These are phyloP conservation scores for Brassica cretica DNA, from an alignment of 345 rosid genomes.

Conservation along the genomic window DNA sequence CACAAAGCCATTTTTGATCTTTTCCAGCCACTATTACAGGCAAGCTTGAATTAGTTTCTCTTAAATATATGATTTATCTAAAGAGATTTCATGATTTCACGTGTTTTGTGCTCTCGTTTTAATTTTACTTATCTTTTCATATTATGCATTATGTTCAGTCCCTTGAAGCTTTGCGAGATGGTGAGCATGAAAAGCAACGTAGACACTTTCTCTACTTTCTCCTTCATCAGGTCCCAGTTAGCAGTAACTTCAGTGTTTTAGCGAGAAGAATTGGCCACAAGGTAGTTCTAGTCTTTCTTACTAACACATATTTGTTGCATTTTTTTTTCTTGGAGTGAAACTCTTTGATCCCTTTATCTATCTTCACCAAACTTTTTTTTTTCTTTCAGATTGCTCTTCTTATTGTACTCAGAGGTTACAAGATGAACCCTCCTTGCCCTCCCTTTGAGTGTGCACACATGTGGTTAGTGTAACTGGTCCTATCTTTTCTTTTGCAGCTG, in stretches of 20 bases:
- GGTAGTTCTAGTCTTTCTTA: conserved; percentile 50
- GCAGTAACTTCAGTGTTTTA: conserved; percentile 90
- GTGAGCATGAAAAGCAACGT: conserved; percentile 93
- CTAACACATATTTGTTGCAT: conserved; percentile 6
- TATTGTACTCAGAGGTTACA: conserved; percentile 86
- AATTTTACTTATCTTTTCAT: conserved; percentile 9
- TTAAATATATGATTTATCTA: conserved; percentile 6
- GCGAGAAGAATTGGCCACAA: conserved; percentile 84
- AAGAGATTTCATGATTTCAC: conserved; percentile 18
- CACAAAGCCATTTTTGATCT: conserved; percentile 98
- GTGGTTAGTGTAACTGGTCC: conserved; percentile 60
- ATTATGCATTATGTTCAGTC: conserved; percentile 54
- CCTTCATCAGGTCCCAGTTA: conserved; percentile 88
- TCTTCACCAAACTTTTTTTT: conserved; percentile 31
- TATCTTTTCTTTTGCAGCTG: conserved; percentile 26
- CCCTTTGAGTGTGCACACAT: conserved; percentile 97
- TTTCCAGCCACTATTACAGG: conserved; percentile 92
- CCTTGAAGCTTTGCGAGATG: conserved; percentile 96
- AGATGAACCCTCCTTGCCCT: conserved; percentile 94
- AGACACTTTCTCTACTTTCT: conserved; percentile 91
- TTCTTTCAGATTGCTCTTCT: conserved; percentile 82
- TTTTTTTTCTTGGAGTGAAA: conserved; percentile 15
- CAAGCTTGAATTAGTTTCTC: conserved; percentile 38
- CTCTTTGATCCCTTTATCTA: conserved; percentile 37
- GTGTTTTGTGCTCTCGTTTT: conserved; percentile 7